Evolutionary conservation across 2,329 filamentous ascomycete genomes (phyloP).

Genomic region (Trichoderma polysporum): DNA sequence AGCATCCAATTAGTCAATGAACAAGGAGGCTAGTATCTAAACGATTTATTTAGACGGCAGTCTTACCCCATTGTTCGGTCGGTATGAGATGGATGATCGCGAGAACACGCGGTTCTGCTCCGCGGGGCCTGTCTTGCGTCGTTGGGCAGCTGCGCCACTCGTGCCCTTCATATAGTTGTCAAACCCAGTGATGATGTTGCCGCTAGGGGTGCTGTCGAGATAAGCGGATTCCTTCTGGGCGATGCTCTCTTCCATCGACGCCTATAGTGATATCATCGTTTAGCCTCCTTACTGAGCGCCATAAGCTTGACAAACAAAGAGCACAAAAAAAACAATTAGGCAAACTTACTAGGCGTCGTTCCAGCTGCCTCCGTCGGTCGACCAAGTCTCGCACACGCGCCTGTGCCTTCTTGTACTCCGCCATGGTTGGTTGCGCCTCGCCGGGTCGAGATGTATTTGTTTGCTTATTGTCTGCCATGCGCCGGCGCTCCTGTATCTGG

Average conservation of each 20-base stretch:
- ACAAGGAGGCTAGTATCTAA: background rate
- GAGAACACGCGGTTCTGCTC: slow-evolving; percentile 76
- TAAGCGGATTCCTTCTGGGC: slow-evolving; percentile 81
- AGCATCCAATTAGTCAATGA: background rate
- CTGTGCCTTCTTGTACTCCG: slow-evolving; percentile 53
- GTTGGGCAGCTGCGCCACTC: slow-evolving; percentile 59
- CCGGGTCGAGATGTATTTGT: slow-evolving; percentile 26
- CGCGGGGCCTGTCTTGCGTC: slow-evolving; percentile 62
- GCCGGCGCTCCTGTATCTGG: slow-evolving; percentile 7
- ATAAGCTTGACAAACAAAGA: background rate
- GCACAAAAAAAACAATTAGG: background rate
- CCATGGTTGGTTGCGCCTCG: slow-evolving; percentile 38
- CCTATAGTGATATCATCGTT: slow-evolving; percentile 27
- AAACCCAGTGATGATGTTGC: slow-evolving; percentile 97
- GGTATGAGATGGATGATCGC: slow-evolving; percentile 62
- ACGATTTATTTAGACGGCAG: background rate
- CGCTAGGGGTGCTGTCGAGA: slow-evolving; percentile 82
- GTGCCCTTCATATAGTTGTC: slow-evolving; percentile 96
- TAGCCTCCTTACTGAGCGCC: background rate
- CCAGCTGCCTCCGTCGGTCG: slow-evolving; percentile 42
- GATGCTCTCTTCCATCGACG: slow-evolving; percentile 72
- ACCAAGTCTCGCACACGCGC: slow-evolving; percentile 49
- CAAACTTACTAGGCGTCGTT: slow-evolving; percentile 39
- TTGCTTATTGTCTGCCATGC: slow-evolving; percentile 39
- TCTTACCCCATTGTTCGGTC: slow-evolving; percentile 42